phyloP scores from a whole-genome alignment of 2,329 filamentous ascomycete genomes.

The Pyrenophora teres region DNA sequence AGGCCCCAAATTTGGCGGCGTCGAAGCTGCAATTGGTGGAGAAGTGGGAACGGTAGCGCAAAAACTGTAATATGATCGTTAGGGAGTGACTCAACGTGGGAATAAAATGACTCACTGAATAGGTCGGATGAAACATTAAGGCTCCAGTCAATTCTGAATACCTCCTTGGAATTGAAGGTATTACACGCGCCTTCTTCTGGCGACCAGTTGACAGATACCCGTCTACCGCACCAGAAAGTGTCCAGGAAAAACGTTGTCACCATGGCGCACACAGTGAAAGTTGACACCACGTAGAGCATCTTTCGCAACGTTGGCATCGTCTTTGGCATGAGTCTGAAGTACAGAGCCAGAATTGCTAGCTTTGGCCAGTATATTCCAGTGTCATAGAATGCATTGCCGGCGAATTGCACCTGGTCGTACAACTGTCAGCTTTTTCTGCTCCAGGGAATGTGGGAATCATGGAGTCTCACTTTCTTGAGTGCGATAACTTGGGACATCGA shows the following conservation, averaged over 20 bases:
- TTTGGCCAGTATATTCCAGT: conserved; percentile 27
- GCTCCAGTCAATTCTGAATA: conserved; percentile 24
- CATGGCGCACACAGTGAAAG: conserved; percentile 20
- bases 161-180: conserved; percentile 25
- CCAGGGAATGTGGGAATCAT: background rate
- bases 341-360: conserved; percentile 22
- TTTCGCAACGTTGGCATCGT: conserved; percentile 26
- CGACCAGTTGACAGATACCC: conserved; percentile 29
- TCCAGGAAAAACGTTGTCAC: conserved; percentile 21
- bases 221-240: conserved; percentile 25
- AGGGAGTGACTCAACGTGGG: background rate
- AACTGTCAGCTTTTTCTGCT: background rate
- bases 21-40: conserved; percentile 25
- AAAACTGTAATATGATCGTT: conserved; percentile 15
- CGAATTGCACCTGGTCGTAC: conserved; percentile 19
- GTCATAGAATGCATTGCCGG: conserved; percentile 26
- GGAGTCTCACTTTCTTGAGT: conserved; percentile 21
- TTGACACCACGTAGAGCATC: conserved; percentile 11
- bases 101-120: conserved; percentile 9
- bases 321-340: conserved; percentile 21
- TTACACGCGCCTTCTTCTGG: conserved; percentile 20
- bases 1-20: conserved; percentile 29
- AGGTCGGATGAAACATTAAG: conserved; percentile 21
- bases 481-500: conserved; percentile 11
- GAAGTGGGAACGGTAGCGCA: conserved; percentile 29